phyloP scores from a whole-genome alignment of 2,329 filamentous ascomycete genomes.

The Blastomyces percursus region DNA sequence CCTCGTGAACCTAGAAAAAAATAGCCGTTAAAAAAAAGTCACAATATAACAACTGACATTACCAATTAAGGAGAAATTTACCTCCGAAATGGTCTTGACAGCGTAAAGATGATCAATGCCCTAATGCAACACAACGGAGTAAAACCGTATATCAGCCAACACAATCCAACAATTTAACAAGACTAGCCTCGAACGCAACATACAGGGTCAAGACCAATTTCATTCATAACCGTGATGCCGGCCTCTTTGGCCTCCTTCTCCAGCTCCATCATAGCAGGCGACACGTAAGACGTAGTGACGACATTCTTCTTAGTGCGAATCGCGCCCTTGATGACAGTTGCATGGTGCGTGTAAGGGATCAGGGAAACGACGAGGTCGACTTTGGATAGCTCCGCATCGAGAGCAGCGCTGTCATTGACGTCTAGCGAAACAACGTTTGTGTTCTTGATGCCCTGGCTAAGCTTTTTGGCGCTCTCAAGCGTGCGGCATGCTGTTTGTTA shows the following conservation, averaged over 20 bases:
- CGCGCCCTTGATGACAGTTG: conserved; percentile 79
- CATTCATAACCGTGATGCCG: conserved; percentile 95
- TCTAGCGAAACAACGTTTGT: conserved; percentile 72
- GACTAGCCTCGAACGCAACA: conserved; percentile 5
- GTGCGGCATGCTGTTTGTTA: conserved; percentile 60
- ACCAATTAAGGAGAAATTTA: conserved; percentile 6
- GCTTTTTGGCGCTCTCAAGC: conserved; percentile 62
- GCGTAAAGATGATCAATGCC: conserved; percentile 53
- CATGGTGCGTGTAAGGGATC: conserved; percentile 89
- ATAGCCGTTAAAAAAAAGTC: conserved; percentile 21
- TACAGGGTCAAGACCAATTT: conserved; percentile 58
- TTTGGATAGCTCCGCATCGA: conserved; percentile 71
- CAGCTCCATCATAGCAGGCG: conserved; percentile 82
- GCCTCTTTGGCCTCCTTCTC: conserved; percentile 74
- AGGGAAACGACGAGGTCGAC: conserved; percentile 68
- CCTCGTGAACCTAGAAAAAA: conserved; percentile 59
- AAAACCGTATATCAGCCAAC: neutral
- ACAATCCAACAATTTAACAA: neutral
- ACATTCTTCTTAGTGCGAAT: conserved; percentile 93
- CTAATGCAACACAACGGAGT: conserved; percentile 11
- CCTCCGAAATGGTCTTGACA: conserved; percentile 63
- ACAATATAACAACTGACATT: neutral
- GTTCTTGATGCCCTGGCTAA: conserved; percentile 60
- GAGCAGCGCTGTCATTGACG: conserved; percentile 61
- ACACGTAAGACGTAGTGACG: conserved; percentile 89